Percentiles rank a stretch among this genome's conserved stretches.
These are phyloP conservation scores for Niebla homalea DNA, from an alignment of 495 filamentous ascomycete genomes.

Conservation along the genomic window DNA sequence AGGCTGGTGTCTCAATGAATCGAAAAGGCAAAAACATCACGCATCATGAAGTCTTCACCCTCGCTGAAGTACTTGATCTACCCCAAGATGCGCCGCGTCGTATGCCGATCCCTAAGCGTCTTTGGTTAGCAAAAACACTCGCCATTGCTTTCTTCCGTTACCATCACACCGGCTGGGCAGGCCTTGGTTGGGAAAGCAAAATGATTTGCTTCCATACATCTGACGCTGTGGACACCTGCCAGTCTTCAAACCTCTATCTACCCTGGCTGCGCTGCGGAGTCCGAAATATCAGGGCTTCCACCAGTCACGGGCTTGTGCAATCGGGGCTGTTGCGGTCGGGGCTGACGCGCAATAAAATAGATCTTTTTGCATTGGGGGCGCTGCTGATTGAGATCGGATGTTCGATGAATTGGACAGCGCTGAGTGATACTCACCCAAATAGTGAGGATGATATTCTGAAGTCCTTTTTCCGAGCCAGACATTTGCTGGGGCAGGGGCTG, in stretches of 20 bases:
- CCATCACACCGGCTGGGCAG: conserved; percentile 24
- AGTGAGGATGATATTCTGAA: conserved; percentile 9
- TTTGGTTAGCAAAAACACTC: conserved; percentile 23
- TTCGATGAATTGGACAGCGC: conserved; percentile 9
- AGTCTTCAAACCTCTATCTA: no score
- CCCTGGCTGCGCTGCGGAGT: no score
- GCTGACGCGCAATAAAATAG: neutral
- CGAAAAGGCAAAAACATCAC: no score
- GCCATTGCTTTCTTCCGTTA: conserved; percentile 26
- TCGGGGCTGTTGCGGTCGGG: no score
- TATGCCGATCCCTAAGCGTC: conserved; percentile 7
- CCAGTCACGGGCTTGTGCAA: no score
- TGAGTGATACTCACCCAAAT: conserved; percentile 4
- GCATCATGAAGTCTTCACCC: no score
- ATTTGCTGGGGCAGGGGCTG: conserved; percentile 26
- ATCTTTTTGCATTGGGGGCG: conserved; percentile 19
- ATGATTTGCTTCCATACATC: conserved; percentile 21
- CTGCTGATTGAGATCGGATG: conserved; percentile 21
- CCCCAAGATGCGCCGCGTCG: no score
- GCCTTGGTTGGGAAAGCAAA: conserved; percentile 20
- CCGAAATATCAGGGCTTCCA: no score
- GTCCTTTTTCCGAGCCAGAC: conserved; percentile 20
- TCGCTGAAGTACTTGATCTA: no score
- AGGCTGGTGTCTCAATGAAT: no score
- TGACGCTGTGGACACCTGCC: neutral